Conservation (phyloP, 1,284 basidiomycete genomes). For the Leccinum subrobustum region DNA sequence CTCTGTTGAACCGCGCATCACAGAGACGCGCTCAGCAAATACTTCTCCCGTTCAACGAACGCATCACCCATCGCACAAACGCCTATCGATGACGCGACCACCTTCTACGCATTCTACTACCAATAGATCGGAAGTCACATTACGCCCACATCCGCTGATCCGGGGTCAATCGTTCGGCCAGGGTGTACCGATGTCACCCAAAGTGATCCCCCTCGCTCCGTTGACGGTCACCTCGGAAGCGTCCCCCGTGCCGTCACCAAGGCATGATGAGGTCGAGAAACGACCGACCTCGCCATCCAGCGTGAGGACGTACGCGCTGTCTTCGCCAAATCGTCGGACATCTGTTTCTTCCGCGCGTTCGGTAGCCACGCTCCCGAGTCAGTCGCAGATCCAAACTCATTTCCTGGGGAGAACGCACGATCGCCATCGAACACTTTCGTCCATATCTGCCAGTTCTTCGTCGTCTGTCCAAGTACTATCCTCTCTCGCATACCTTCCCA, state of each 20-base stretch:
- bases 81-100: constrained; percentile 51
- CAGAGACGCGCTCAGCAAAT: constrained; percentile 41
- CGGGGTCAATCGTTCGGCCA: constrained; percentile 66
- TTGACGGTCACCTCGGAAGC: constrained; percentile 57
- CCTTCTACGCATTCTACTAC: constrained; percentile 59
- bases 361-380: constrained; percentile 54
- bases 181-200: constrained; percentile 34
- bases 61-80: constrained; percentile 29
- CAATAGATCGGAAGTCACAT: constrained; percentile 36
- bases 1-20: constrained; percentile 21
- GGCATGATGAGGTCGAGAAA: constrained; percentile 27
- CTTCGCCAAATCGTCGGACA: constrained; percentile 44
- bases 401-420: constrained; percentile 42
- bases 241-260: constrained; percentile 42
- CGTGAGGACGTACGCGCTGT: constrained; percentile 31
- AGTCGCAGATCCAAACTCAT: constrained; percentile 30
- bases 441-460: constrained; percentile 55
- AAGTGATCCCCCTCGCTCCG: constrained; percentile 59
- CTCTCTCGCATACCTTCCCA: constrained; percentile 57
- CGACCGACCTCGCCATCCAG: constrained; percentile 40
- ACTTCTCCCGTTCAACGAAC: constrained; percentile 41
- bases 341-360: constrained; percentile 69
- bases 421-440: constrained; percentile 64
- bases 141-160: constrained; percentile 73
- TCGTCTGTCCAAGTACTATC: constrained; percentile 64